These are phyloP conservation scores for Helicocarpus griseus DNA, from an alignment of 2,329 filamentous ascomycete species.

Conservation along the genomic window DNA sequence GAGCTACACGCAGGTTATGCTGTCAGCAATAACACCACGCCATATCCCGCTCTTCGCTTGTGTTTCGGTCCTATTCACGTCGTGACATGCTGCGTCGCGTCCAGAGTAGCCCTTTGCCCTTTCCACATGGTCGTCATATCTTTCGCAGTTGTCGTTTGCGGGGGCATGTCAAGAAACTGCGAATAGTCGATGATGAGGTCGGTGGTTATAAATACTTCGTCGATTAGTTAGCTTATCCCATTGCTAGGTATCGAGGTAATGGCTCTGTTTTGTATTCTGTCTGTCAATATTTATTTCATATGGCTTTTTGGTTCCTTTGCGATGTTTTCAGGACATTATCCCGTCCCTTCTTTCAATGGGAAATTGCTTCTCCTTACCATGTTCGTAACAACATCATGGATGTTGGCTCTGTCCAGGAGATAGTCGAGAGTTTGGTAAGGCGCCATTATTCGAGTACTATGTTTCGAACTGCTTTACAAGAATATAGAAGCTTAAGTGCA, in stretches of 20 bases:
- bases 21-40: not conserved
- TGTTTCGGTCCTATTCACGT: not conserved
- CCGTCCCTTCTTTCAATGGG: too few relatives aligned
- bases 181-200: conserved; percentile 1
- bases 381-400: conserved; percentile 1
- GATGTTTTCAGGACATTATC: not conserved
- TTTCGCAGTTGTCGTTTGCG: not conserved
- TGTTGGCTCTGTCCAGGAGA: conserved; percentile 1
- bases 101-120: not conserved
- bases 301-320: not conserved
- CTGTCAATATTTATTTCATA: not conserved
- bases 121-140: not conserved
- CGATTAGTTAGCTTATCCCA: not conserved
- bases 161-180: not conserved
- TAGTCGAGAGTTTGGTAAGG: not conserved
- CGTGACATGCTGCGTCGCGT: not conserved
- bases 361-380: too few relatives aligned
- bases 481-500: too few relatives aligned
- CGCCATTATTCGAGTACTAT: not conserved
- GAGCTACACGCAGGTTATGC: not conserved
- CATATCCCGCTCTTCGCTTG: not conserved
- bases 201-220: not conserved
- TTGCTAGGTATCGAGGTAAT: not conserved
- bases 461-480: too few relatives aligned
- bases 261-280: not conserved